phyloP scores from a whole-genome alignment of 2,329 filamentous ascomycete genomes.

The Elsinoe perseae region DNA sequence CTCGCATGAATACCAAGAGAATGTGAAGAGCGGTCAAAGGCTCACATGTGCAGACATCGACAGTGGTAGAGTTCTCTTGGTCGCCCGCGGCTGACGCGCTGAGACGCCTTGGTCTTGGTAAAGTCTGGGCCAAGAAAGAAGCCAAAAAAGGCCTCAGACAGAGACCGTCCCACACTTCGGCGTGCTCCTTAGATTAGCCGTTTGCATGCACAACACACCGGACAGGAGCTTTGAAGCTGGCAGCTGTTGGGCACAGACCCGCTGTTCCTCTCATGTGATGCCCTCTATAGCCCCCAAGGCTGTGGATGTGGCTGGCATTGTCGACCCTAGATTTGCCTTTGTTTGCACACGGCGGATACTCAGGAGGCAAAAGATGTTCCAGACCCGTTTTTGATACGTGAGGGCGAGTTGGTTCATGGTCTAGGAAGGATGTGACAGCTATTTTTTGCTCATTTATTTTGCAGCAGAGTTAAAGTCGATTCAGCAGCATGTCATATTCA shows the following conservation, averaged over 20 bases:
- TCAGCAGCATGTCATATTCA: no score
- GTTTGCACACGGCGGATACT: background rate
- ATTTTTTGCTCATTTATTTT: background rate
- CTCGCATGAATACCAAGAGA: constrained; percentile 1
- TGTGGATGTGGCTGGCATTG: constrained; percentile 2
- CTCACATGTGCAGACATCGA: background rate
- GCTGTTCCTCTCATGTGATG: constrained; percentile 10
- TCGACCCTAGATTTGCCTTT: background rate
- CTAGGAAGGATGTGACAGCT: background rate
- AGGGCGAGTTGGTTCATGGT: background rate
- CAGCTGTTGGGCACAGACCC: constrained; percentile 1
- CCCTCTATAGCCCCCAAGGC: background rate
- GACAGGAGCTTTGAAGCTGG: background rate
- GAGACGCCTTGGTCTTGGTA: constrained; percentile 3
- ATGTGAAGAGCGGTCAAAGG: constrained; percentile 3
- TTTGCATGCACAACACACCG: constrained; percentile 2
- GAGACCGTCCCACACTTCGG: background rate
- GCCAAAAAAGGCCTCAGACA: background rate
- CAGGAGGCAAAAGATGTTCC: constrained; percentile 12
- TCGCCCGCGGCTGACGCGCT: background rate
- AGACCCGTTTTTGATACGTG: background rate
- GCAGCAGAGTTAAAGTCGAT: background rate
- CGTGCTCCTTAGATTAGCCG: background rate
- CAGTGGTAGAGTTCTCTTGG: background rate
- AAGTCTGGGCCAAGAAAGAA: no score